Conservation (phyloP, 495 filamentous ascomycete genomes). For the Hapsidospora chrysogenum region DNA sequence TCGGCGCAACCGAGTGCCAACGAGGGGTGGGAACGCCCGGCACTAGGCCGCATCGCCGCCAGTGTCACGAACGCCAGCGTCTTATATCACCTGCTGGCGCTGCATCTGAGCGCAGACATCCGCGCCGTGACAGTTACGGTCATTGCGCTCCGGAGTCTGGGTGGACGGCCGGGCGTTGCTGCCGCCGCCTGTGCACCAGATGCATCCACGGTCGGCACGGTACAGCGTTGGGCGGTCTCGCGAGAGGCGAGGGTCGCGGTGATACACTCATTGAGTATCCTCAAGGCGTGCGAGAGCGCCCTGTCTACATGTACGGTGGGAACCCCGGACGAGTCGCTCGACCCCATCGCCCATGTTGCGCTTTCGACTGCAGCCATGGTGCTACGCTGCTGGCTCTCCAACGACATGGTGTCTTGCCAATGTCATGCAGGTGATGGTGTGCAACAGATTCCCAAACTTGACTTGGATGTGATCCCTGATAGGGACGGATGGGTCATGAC, state of each 20-base stretch:
- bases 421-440: background rate
- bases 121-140: conserved; percentile 4
- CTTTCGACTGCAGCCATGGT: background rate
- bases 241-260: background rate
- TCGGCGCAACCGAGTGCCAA: no score
- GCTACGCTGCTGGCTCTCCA: background rate
- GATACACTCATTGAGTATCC: background rate
- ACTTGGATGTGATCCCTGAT: background rate
- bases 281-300: background rate
- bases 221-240: background rate
- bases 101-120: conserved; percentile 10
- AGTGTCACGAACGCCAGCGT: conserved; percentile 7
- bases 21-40: conserved; percentile 5
- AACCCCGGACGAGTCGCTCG: background rate
- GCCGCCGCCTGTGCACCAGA: background rate
- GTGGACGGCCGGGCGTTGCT: no score
- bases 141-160: background rate
- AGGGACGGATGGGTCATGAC: background rate
- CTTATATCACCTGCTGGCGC: conserved; percentile 9
- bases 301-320: background rate
- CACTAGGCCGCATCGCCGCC: conserved; percentile 3
- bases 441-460: background rate
- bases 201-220: background rate
- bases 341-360: conserved; percentile 1
- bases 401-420: background rate